Evolutionary conservation across 176 grass and related monocot genomes (phyloP), one percentile per base, ranked within the genome.

Genomic region (Musa beccarii): DNA sequence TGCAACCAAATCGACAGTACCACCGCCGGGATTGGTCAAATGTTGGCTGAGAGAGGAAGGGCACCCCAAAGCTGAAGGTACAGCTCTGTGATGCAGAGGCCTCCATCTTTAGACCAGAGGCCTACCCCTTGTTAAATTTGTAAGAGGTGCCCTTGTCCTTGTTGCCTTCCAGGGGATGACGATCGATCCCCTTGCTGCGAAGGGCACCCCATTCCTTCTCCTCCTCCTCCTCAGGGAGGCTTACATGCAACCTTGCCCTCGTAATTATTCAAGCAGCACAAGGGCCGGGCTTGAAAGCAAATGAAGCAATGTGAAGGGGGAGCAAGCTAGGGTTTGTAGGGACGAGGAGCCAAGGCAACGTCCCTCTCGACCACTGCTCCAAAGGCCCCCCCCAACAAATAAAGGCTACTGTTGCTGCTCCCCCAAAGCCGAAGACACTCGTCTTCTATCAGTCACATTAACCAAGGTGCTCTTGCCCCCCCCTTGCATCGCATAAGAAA

Each of bases 131-230:
- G 80, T 88, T 78, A 88, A 93, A 84, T 81, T 87, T 88, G 92
- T 91, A 89, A 96, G 89, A 85, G 89, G 92, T 79, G 84, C 89
- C 88, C 82, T 89, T 89, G 88, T 91, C 85, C 88, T 91, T 85
- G 83, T 85, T 86, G 76, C 75, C 61, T 22, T 11, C 61, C 53
- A 55, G 52, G 68, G 64, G 63, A 68, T 78, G 50, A 22, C 22
- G 22, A 22, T 22, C 22, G 22, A 29, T 29, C 29, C n/a, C 23
- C 8, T 54, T 28, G 10, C 17, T 8, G 20, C 14, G 2, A 56
- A 59, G 66, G 13, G 68, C 49, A 80, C 51, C 25, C 26, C 26
- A 26, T 26, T 26, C 26, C 26, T 28, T 28, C 26, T 22, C 22
- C 25, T 29, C 29, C 26, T 22, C 22, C 25, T 29, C 29, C 29